Evolutionary conservation across 371 early-diverging fungal genomes (phyloP), one percentile per base, ranked within the genome.

Genomic region (Dinochytrium kinnereticum): DNA sequence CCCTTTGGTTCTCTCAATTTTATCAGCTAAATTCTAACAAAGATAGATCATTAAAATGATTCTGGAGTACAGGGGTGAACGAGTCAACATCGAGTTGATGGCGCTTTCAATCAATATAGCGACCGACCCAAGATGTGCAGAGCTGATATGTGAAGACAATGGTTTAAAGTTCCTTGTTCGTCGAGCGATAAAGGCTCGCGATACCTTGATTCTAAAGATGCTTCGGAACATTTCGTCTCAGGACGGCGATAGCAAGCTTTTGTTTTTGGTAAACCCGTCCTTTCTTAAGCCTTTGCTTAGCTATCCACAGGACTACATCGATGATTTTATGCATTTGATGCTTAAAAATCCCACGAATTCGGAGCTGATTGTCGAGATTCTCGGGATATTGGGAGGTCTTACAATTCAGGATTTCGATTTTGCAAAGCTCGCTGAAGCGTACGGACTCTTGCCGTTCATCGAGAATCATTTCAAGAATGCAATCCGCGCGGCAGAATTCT

Each of bases 161-260:
- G 85, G 86, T 1, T 57, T 87, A 2, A 83, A 81, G 67, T 82
- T 83, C 59, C 74, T 87, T 31, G 70, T 86, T 69, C 79, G 82
- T 68, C 72, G 84, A 26, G 83, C 79, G 19, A n/a, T 86, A 36
- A 86, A 85, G 69, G 82, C 84, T 13, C 51, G 80, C 49, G 88
- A 87, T 70, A 72, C 78, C 26, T 72, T 86, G 30, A 53, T 87
- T 50, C 72, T 87, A 30, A 87, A 87, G 70, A 77, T 87, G 82
- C 51, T 85, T 24, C 76, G 84, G 5, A 85, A 82, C 61, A 74
- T 87, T 40, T 71, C 78, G 17, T 24, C 51, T 49, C 80, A 73
- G 37, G 70, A 75, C 15, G 81, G 78, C 15, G 77, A 79, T 33
- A 64, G 50, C 26, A 80, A 82, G 67, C 72, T 83, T 70, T 30